Conservation (phyloP, 2,329 filamentous ascomycete species). For the Drechslerella stenobrocha region DNA sequence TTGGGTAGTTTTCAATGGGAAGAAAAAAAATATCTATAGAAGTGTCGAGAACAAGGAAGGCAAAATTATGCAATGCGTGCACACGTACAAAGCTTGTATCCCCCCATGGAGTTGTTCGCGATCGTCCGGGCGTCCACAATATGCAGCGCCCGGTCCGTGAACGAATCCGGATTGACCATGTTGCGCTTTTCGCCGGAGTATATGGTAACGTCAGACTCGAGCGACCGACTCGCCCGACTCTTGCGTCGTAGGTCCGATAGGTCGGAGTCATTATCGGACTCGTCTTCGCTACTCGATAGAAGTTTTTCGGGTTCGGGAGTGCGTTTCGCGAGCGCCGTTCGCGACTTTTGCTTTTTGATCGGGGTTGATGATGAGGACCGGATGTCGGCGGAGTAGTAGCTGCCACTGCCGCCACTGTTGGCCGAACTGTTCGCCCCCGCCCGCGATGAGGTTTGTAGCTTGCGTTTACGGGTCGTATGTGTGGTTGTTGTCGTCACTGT, state of each 20-base stretch:
- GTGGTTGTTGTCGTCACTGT: slow-evolving; percentile 4
- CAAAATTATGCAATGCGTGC: slow-evolving; percentile 2
- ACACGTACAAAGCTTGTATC: slow-evolving; percentile 54
- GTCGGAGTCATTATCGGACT: slow-evolving; percentile 50
- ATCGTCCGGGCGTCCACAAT: slow-evolving; percentile 61
- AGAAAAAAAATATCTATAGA: too few species aligned
- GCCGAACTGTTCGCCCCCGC: slow-evolving; percentile 31
- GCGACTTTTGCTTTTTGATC: slow-evolving; percentile 46
- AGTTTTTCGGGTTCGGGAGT: slow-evolving; percentile 55
- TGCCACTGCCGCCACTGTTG: slow-evolving; percentile 17
- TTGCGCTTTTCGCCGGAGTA: slow-evolving; percentile 58
- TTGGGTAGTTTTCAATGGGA: neutral
- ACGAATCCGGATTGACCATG: slow-evolving; percentile 58
- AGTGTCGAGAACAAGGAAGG: too few species aligned
- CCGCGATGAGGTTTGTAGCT: slow-evolving; percentile 35
- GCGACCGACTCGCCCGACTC: slow-evolving; percentile 50
- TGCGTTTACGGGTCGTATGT: slow-evolving; percentile 32
- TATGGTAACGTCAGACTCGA: slow-evolving; percentile 55
- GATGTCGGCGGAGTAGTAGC: slow-evolving; percentile 37
- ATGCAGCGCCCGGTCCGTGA: slow-evolving; percentile 57
- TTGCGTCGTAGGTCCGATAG: slow-evolving; percentile 43
- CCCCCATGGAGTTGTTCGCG: slow-evolving; percentile 56
- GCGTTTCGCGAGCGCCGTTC: slow-evolving; percentile 34
- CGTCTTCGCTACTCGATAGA: slow-evolving; percentile 53
- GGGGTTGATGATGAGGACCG: slow-evolving; percentile 45